Base-by-base conservation (phyloP, 257 asterid species). In the Nicotiana noctiflora region DNA sequence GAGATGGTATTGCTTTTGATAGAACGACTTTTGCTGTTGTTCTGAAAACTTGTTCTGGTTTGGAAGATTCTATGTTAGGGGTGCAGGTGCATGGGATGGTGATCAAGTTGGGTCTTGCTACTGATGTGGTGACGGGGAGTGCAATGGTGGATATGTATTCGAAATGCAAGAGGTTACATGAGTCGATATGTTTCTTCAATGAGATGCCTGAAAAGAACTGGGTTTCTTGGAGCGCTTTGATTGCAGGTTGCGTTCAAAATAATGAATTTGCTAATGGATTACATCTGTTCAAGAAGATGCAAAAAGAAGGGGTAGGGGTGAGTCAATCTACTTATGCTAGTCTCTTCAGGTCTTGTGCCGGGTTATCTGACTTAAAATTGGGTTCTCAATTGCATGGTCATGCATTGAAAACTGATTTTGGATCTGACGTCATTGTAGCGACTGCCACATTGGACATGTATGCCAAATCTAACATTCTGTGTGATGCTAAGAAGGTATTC, bases 381-480 rank as follows among this genome's bases (percentile, higher is more conserved):
- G 98, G 98, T 80, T 83, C 86, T 83, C 98, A 94, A 63, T 84
- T 94, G 84, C 98, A 94, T 60, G 87, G 87, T 56, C 98, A 94
- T 76, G 92, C 96, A 17, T 57, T 93, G 68, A 94, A 94, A 90
- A 90, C 74, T 72, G 84, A 89, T 76, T 89, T 90, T 44, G 97
- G 90, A 19, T 86, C 66, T 32, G 97, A 94, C 84, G 76, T 86
- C 57, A 85, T 94, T 25, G 98, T 94, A 51, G 96, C 94, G 8
- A 94, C 98, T 5, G 90, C 98, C 84, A 85, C 91, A 75, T 83
- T 91, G 86, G 98, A 94, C 83, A 93, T 93, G 98, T 94, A 94
- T 82, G 89, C 96, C 0, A 94, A 93, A 84, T 93, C 93, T 81
- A 86, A 84, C 81, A 80, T 83, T 81, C 82, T 93, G 84, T 37